Percentiles rank a stretch among this genome's conserved stretches.
Conservation (phyloP, 1,139 yeast species). For the Tardiomyces blankii region DNA sequence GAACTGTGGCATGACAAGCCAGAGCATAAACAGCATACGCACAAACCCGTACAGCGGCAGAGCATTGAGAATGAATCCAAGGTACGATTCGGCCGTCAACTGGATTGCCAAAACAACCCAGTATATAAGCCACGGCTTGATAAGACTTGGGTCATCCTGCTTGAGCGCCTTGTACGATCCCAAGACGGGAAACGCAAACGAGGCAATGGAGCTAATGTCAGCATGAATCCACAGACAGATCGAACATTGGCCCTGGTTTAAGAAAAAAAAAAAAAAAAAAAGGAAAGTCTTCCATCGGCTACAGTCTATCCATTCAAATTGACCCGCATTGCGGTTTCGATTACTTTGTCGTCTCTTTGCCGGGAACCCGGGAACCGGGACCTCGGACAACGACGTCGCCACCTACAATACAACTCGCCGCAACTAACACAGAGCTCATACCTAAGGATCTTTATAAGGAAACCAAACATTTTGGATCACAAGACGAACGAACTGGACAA, state of each 20-base stretch:
- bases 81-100: constrained; percentile 32
- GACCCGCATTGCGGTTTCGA: too few species aligned
- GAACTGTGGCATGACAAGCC: constrained; percentile 44
- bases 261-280: too few species aligned
- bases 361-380: too few species aligned
- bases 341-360: too few species aligned
- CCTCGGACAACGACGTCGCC: too few species aligned
- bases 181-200: constrained; percentile 44
- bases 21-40: constrained; percentile 31
- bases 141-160: constrained; percentile 32
- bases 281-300: too few species aligned
- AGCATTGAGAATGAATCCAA: constrained; percentile 30
- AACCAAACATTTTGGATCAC: neutral
- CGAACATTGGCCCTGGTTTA: too few species aligned
- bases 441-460: neutral
- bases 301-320: too few species aligned
- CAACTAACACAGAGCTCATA: neutral
- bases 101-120: constrained; percentile 44
- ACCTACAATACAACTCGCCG: neutral
- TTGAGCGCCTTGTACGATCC: constrained; percentile 48
- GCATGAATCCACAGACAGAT: too few species aligned
- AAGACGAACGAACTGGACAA: too few species aligned
- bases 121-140: constrained; percentile 52
- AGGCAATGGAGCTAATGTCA: constrained; percentile 16
- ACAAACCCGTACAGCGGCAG: constrained; percentile 40